phyloP scores from a whole-genome alignment of 2,329 filamentous ascomycete genomes.

The Phoma sp. region DNA sequence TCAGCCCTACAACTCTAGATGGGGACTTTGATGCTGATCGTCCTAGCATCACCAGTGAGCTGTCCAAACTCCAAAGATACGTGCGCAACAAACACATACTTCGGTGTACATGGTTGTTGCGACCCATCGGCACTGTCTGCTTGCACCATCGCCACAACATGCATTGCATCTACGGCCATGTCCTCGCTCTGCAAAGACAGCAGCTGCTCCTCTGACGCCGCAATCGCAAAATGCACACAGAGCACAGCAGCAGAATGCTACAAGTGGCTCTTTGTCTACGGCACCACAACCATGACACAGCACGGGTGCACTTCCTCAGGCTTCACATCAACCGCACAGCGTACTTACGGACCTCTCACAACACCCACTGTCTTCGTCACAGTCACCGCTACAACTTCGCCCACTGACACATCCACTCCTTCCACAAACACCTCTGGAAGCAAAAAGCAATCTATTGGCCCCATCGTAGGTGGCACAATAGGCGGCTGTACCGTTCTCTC shows the following conservation, averaged over 20 bases:
- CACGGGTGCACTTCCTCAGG: slow-evolving; percentile 35
- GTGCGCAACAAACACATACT: slow-evolving; percentile 43
- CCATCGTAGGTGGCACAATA: slow-evolving; percentile 43
- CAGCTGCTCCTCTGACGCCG: slow-evolving; percentile 30
- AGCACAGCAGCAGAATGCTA: slow-evolving; percentile 33
- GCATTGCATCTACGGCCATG: slow-evolving; percentile 35
- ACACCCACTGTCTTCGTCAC: slow-evolving; percentile 7
- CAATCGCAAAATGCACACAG: slow-evolving; percentile 39
- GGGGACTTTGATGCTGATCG: slow-evolving; percentile 10
- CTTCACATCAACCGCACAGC: slow-evolving; percentile 27
- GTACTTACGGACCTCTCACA: slow-evolving; percentile 13
- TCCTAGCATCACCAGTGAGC: slow-evolving; percentile 37
- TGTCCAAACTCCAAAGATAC: slow-evolving; percentile 32
- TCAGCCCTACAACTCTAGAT: background rate
- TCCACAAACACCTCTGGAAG: background rate
- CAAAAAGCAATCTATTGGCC: slow-evolving; percentile 29
- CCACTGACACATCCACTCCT: slow-evolving; percentile 1
- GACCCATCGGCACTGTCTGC: slow-evolving; percentile 23
- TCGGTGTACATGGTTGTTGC: slow-evolving; percentile 45
- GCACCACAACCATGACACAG: slow-evolving; percentile 35
- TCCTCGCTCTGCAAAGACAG: slow-evolving; percentile 34
- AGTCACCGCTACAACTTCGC: background rate
- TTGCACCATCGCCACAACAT: slow-evolving; percentile 41
- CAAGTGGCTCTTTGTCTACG: slow-evolving; percentile 36
- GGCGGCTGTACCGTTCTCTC: slow-evolving; percentile 36